Base-by-base conservation (phyloP, 192 early-diverging fungal genomes). In the Podila epicladia region DNA sequence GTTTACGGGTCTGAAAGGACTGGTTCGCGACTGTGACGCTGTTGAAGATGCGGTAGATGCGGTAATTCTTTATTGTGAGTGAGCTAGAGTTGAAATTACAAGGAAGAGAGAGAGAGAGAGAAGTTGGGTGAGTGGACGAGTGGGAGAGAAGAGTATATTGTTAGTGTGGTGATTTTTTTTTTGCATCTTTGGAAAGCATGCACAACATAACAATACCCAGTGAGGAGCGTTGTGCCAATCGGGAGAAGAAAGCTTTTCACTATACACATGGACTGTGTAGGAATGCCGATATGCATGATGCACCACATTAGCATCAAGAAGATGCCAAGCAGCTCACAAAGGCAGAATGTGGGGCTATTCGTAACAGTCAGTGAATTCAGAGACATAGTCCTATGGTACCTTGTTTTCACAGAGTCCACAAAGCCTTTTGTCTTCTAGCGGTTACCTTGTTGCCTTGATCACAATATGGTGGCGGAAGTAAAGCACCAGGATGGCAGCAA, bases 1-100 rank as follows among this genome's bases (percentile, higher is more conserved):
- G 50, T 3, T 55, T 15, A n/a, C 59, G 38, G 1, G 75, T 71
- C 51, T 78, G 68, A 13, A 67, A 78, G 4, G 26, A 58, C 41
- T 62, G 65, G 32, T 78, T 65, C 6, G 50, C 4, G 29, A 63
- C 57, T 2, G 28, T 71, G 60, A 77, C 68, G 35, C 61, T 64
- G 67, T 88, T 84, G 65, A 88, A 88, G 65, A 88, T 88, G 12
- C 87, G 79, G 59, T 86, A 88, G 29, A 88, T 85, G 49, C 87
- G 72, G 64, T 82, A 88, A 28, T 84, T 85, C 41, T 88, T 88
- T 61, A 85, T 82, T 15, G 83, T 82, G 65, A 88, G 62, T 13
- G 85, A 84, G 9, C 87, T 86, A 74, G 33, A 35, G 1, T 22
- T 67, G n/a, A 59, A 22, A 48, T 32, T 48, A 31, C 19, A 31